Percentiles rank a stretch among this genome's conserved stretches.
phyloP scores from a whole-genome alignment of 768 basidiomycete genomes.

The Termitomyces heimii region DNA sequence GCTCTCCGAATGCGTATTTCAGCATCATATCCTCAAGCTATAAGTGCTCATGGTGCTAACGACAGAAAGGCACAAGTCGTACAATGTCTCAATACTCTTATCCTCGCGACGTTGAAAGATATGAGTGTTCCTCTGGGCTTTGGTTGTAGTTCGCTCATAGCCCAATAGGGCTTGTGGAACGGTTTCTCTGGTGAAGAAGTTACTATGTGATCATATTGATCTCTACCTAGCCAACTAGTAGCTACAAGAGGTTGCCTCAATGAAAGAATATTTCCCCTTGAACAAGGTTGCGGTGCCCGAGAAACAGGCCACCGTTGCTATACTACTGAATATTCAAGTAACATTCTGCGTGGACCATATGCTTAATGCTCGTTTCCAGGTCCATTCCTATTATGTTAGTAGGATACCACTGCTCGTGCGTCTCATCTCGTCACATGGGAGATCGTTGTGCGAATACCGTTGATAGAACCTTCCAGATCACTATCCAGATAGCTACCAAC shows the following conservation, averaged over 20 bases:
- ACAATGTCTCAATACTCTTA: slow-evolving; percentile 22
- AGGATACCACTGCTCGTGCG: slow-evolving; percentile 26
- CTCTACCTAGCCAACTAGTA: too few relatives aligned
- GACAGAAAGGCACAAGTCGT: neutral
- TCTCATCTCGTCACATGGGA: neutral
- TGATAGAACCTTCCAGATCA: slow-evolving; percentile 30
- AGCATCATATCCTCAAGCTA: neutral
- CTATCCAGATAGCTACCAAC: slow-evolving; percentile 31
- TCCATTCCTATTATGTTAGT: slow-evolving; percentile 35
- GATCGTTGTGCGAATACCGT: neutral
- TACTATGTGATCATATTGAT: too few relatives aligned
- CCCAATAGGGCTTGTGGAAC: slow-evolving; percentile 32
- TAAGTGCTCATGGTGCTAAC: neutral
- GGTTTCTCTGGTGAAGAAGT: slow-evolving; percentile 23
- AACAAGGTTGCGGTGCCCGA: slow-evolving; percentile 27
- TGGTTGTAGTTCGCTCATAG: neutral
- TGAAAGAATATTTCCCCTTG: slow-evolving; percentile 35
- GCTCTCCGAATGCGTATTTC: neutral
- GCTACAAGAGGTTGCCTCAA: slow-evolving; percentile 17
- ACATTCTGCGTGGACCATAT: neutral
- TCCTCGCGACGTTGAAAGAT: slow-evolving; percentile 17
- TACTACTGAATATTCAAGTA: slow-evolving; percentile 16
- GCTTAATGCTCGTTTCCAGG: slow-evolving; percentile 12
- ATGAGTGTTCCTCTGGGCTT: neutral
- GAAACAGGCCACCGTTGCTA: slow-evolving; percentile 2